Evolutionary conservation across 2,329 filamentous ascomycete species (phyloP), one percentile per base, ranked within the genome.

Genomic region (Cladosporium sp.): DNA sequence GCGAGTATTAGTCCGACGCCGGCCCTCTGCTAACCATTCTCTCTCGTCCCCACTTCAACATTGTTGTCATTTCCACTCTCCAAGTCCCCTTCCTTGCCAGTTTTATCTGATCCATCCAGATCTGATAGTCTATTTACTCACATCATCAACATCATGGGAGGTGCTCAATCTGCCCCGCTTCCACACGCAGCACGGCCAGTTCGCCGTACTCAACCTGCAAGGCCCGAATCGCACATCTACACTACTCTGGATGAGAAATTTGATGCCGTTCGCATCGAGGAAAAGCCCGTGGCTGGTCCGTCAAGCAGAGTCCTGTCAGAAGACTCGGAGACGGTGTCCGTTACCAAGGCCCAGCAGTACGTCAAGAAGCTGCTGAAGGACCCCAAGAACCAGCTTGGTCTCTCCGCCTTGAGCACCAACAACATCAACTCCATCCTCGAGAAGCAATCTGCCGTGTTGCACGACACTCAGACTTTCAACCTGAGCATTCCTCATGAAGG

Each of bases 381-480:
- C 43, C 55, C 59, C 38, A 66, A 66, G 73, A 80, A 81, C 61
- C 87, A 86, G 54, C 82, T 94, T 12, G 88, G 88, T 4, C 77
- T 93, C 29, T 82, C 84, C 1, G 86, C 86, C 2, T 74, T 94
- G 43, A 84, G 80, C 63, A 75, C 78, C 8, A 82, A 84, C 56
- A 78, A 87, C 54, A 83, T 86, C 6, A 77, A 78, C 51, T 69
- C 79, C 9, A 76, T 90, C 38, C 77, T 95, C 38, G 77, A 78
- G 48, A 85, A 83, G 35, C 79, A 79, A 7, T 70, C 80, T 0
- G 74, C 84, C 22, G 71, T 79, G 49, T 79, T 88, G 53, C 70
- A 78, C 35, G 85, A 93, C 64, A 84, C 82, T 49, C 89, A 95
- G 50, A 78, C 86, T 54, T 95, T 90, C 81, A 94, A 91, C 63